Evolutionary conservation across 2,329 filamentous ascomycete species (phyloP).

Genomic region (Cadophora malorum): DNA sequence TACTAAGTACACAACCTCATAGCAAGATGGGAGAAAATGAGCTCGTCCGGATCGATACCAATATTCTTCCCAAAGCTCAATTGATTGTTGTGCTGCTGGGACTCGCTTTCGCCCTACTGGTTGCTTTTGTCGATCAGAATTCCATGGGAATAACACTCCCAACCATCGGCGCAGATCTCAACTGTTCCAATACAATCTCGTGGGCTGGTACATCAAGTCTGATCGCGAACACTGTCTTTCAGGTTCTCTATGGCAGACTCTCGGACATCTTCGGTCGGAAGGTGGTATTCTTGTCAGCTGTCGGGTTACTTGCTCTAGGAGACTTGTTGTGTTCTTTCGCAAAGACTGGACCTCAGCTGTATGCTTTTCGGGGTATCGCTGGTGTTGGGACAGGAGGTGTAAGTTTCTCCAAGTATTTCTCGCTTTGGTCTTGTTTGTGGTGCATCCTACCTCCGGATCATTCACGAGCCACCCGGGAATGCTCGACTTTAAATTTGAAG

Average conservation of each 20-base stretch:
- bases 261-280: slow-evolving; percentile 69
- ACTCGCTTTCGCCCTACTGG: slow-evolving; percentile 59
- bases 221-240: slow-evolving; percentile 66
- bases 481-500: too few relatives aligned
- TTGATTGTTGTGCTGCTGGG: slow-evolving; percentile 58
- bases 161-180: slow-evolving; percentile 55
- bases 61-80: slow-evolving; percentile 59
- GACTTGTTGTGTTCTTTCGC: slow-evolving; percentile 66
- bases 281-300: slow-evolving; percentile 59
- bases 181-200: slow-evolving; percentile 56
- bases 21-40: slow-evolving; percentile 37
- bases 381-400: slow-evolving; percentile 67
- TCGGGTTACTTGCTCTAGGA: slow-evolving; percentile 59
- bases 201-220: slow-evolving; percentile 61
- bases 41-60: slow-evolving; percentile 55
- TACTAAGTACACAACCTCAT: neutral
- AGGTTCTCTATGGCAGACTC: slow-evolving; percentile 67
- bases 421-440: neutral
- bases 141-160: slow-evolving; percentile 53
- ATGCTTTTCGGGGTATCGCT: slow-evolving; percentile 64
- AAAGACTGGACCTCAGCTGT: slow-evolving; percentile 62
- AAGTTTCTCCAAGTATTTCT: neutral
- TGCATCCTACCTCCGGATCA: neutral
- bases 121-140: slow-evolving; percentile 54
- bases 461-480: neutral